Evolutionary conservation across 1,284 basidiomycete species (phyloP), one percentile per base, ranked within the genome.

Genomic region (Thecaphora frezii): DNA sequence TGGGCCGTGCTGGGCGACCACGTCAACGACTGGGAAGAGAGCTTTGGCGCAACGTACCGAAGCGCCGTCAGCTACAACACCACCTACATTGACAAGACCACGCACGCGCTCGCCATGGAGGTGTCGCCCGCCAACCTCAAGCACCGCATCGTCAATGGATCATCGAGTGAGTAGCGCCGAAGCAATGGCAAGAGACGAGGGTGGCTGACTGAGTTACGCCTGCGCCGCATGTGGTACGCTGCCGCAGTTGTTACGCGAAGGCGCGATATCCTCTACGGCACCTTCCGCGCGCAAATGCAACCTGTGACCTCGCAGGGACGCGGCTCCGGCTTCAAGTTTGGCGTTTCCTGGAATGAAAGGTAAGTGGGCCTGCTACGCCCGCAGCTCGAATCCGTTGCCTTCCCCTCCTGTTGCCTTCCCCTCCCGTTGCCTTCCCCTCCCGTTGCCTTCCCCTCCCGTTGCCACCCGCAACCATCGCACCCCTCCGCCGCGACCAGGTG

Each of bases 211-310:
- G n/a, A n/a, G n/a, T n/a, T n/a, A n/a, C n/a, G n/a, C n/a, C n/a
- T n/a, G n/a, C n/a, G n/a, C n/a, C n/a, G n/a, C n/a, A n/a, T n/a
- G n/a, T n/a, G n/a, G n/a, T n/a, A n/a, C n/a, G n/a, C n/a, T n/a
- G n/a, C n/a, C 28, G 28, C 28, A 28, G 28, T 73, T 38, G 58
- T 69, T 44, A 66, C 70, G 12, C 57, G 71, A 33, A 47, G 72
- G 26, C 52, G 71, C 23, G 72, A 74, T 41, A 73, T 74, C 36
- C 71, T 66, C 43, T 74, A 69, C 46, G 72, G 72, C 33, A 64
- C 68, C 40, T 73, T 74, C 56, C 59, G 71, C 21, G 61, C 71
- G 26, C 49, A 55, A 18, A 58, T 74, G 44, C 44, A 58, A 25
- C 69, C 69, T 13, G 58, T 67, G 21, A 39, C 37, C 19, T 39